phyloP scores from a whole-genome alignment of 78 protist genomes.

The Emiliania huxleyi region DNA sequence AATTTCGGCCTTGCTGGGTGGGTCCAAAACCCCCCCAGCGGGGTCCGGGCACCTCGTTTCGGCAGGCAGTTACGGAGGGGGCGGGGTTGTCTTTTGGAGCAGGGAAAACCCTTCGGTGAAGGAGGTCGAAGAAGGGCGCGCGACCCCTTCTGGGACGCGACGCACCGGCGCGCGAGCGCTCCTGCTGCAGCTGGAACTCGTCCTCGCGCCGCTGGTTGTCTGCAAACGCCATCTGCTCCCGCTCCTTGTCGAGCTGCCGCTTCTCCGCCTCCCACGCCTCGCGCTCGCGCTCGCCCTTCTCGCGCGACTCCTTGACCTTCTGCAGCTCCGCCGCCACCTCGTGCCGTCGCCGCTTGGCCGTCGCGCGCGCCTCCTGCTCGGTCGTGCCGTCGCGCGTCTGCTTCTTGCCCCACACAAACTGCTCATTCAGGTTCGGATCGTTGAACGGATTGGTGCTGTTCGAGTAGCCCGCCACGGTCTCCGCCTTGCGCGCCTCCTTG shows the following conservation, averaged over 20 bases:
- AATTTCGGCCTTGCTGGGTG: too few relatives aligned
- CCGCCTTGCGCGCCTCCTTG: background rate
- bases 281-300: conserved; percentile 73
- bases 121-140: too few relatives aligned
- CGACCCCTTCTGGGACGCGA: too few relatives aligned
- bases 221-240: conserved; percentile 15
- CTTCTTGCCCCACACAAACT: conserved; percentile 86
- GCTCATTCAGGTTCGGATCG: conserved; percentile 68
- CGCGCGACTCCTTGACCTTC: conserved; percentile 70
- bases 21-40: too few relatives aligned
- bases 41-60: too few relatives aligned
- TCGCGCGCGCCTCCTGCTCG: background rate
- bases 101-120: too few relatives aligned
- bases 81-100: too few relatives aligned
- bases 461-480: conserved; percentile 68
- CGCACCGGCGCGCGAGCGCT: conserved; percentile 55
- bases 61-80: too few relatives aligned
- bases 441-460: conserved; percentile 77
- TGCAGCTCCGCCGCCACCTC: too few relatives aligned
- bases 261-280: conserved; percentile 67
- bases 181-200: conserved; percentile 78
- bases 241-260: too few relatives aligned
- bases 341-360: conserved; percentile 31
- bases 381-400: background rate
- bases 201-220: conserved; percentile 75